Evolutionary conservation across 2,329 filamentous ascomycete genomes (phyloP), one percentile per base, ranked within the genome.

Genomic region (Xylaria sp.): DNA sequence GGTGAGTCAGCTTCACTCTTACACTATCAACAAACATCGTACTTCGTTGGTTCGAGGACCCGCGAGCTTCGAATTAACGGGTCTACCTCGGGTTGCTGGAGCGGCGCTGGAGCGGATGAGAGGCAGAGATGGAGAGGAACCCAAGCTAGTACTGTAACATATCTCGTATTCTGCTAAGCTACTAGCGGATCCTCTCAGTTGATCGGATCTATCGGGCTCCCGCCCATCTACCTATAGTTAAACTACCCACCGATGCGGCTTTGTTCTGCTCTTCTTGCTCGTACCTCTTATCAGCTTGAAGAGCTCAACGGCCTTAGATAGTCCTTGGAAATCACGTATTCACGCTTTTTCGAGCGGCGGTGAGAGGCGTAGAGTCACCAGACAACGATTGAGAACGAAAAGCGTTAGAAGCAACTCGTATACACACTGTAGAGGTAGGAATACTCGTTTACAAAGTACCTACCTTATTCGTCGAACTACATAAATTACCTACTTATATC

Each of bases 101-200:
- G 24, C 42, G 1, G 8, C 50, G 58, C 47, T 42, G 51, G 17
- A 60, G 24, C 42, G 1, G 8, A 19, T 17, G 17, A 57, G n/a
- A 36, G 39, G 27, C 3, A 57, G n/a, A 30, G 14, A 55, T 48
- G 39, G 39, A 36, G 47, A 48, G 36, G 32, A n/a, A 45, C 32
- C 61, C 54, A 61, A 67, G 55, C 45, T 59, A 51, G 53, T 32
- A 14, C 14, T 45, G 21, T 45, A 45, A 24, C 56, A 54, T 50
- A 63, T 48, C 67, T 69, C 67, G 67, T 69, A 69, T 69, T 69
- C 58, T 50, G 42, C 45, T n/a, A 58, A 58, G 50, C 57, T 50
- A 24, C 17, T 17, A 53, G 59, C 39, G 50, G 62, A 61, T 59
- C 66, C 39, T 66, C 21, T 48, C 48, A 45, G 30, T 39, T 57